Evolutionary conservation across 225 moss, liverwort and hornwort species (phyloP).

Genomic region (Bryum argenteum): DNA sequence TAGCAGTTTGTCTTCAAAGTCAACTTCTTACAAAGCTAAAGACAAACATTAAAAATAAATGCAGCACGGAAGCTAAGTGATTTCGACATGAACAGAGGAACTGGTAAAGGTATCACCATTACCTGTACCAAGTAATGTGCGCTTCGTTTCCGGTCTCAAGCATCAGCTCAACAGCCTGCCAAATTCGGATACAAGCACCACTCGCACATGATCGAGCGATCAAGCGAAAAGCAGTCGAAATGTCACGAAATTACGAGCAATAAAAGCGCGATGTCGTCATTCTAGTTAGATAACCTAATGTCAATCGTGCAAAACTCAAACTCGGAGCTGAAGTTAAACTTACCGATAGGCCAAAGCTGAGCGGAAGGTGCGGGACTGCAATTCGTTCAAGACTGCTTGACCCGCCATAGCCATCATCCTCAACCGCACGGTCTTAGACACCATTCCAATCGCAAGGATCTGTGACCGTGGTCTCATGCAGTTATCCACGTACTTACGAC

Average conservation of each 20-base stretch:
- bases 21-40: not conserved
- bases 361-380: not conserved
- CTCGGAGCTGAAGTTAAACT: slow-evolving; percentile 3
- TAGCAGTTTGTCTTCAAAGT: slow-evolving; percentile 4
- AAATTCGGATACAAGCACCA: not conserved
- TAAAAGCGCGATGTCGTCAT: not conserved
- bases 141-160: not conserved
- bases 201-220: not conserved
- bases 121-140: slow-evolving; percentile 18
- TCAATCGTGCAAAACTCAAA: not conserved
- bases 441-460: not conserved
- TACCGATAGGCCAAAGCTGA: slow-evolving; percentile 6
- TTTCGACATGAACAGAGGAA: not conserved
- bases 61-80: slow-evolving; percentile 7
- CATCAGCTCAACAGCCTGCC: slow-evolving; percentile 10
- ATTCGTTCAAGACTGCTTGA: not conserved
- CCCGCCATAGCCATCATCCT: slow-evolving; percentile 29
- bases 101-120: not conserved
- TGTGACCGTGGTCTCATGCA: slow-evolving; percentile 3
- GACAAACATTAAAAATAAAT: slow-evolving; percentile 4
- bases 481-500: slow-evolving; percentile 4
- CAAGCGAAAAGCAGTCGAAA: not conserved
- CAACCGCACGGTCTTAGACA: not conserved
- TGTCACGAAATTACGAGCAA: not conserved
- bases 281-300: not conserved